Base-by-base conservation (phyloP, 306 rosid species). In the Vigna unguiculata region DNA sequence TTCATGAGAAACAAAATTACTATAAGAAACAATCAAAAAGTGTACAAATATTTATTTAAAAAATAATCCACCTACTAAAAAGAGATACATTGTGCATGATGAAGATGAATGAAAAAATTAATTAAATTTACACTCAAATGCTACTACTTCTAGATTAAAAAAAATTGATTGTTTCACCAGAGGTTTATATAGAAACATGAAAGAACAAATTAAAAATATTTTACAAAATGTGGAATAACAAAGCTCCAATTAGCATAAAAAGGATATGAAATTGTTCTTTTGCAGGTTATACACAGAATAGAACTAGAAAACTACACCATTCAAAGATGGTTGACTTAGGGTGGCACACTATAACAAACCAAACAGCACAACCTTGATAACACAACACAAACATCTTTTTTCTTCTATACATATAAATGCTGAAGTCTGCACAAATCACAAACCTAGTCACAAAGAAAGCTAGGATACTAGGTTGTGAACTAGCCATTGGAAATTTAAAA, bases 261-360 rank as follows among this genome's bases (percentile, higher is more conserved):
- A 17, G 20, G 4, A 75, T 62, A 76, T 5, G 36, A 32, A 32
- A 5, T 5, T 32, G 36, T 32, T 32, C 7, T 32, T 32, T 30
- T 28, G 61, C 62, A 41, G 24, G 45, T 43, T 61, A 54, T 14
- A 62, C 21, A 76, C 7, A 41, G n/a, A 60, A 66, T 22, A 57
- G 24, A 19, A 63, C n/a, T 41, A 10, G 74, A 72, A 71, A 63
- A 63, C 21, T 36, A 58, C 16, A 30, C 22, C 25, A 20, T 53
- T 79, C 17, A 64, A 64, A 32, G 20, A 41, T 14, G 30, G 15
- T 76, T 71, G 75, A 34, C 30, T 64, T 81, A 52, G 59, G 69
- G 71, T 36, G 30, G 20, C 43, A 49, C 60, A 62, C 19, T 38
- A 28, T 22, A 69, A 34, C 55, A 78, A 71, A 63, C 28, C 51